Evolutionary conservation across 352 stramenopile genomes (phyloP).

Genomic region (Sclerospora graminicola): DNA sequence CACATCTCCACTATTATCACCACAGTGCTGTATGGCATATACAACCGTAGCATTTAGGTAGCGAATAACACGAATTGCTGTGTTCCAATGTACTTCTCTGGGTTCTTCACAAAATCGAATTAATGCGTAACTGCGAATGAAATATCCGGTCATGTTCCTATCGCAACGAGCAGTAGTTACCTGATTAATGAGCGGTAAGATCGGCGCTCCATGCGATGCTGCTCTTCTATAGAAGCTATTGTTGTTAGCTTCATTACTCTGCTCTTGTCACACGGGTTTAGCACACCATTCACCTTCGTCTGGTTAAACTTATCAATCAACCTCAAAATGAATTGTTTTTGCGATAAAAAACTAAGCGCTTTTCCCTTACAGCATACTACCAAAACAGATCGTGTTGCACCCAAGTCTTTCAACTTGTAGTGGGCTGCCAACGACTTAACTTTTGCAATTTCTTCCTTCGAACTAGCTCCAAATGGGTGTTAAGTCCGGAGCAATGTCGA

Average conservation of each 20-base stretch:
- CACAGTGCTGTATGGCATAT: background rate
- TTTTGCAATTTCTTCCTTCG: background rate
- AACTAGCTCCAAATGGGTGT: conserved; percentile 3
- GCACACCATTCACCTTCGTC: background rate
- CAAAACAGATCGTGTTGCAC: background rate
- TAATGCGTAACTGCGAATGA: conserved; percentile 4
- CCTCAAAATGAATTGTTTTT: background rate
- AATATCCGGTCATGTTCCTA: conserved; percentile 6
- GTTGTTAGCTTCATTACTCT: background rate
- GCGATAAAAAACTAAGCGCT: background rate
- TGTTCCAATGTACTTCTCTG: conserved; percentile 8
- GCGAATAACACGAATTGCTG: conserved; percentile 12
- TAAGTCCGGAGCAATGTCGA: too few relatives aligned
- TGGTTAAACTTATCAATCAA: background rate
- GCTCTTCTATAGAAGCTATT: background rate
- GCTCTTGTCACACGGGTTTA: background rate
- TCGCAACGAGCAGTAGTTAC: background rate
- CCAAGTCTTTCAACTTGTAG: conserved; percentile 4
- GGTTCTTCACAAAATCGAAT: background rate
- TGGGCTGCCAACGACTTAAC: background rate
- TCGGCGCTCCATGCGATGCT: background rate
- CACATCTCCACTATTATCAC: background rate
- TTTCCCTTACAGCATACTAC: background rate
- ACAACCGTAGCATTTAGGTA: conserved; percentile 10
- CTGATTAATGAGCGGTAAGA: background rate